Base-by-base conservation (phyloP, 208 protist species). In the Trypanosoma mega region DNA sequence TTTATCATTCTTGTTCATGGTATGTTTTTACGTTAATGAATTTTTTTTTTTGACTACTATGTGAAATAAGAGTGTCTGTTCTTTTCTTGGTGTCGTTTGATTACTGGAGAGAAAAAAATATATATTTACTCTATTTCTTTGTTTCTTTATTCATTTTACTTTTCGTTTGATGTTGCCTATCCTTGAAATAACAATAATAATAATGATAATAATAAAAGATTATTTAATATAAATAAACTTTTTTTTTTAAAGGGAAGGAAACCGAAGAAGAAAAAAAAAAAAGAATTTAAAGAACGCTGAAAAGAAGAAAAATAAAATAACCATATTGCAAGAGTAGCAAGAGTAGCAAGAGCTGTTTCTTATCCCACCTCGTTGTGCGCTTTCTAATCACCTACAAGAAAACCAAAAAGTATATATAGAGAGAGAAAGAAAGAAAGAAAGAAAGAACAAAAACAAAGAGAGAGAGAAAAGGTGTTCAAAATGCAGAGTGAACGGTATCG, bases 401-500 rank as follows among this genome's bases (percentile, higher is more conserved):
- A 39, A 12, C 6, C 34, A 39, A 39, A 6, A 16, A 12, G 34
- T 6, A 12, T 6, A 39, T 6, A 39, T 49, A 31, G 24, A 41
- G 39, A 36, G 39, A 16, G 24, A 23, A 2, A 37, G 18, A 16
- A 33, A 3, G 36, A 26, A 48, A 6, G 49, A 26, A 37, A 39
- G 29, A 62, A 23, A 37, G 41, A 52, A 43, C 1, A 52, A 41
- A 30, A 30, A 51, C 11, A 18, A 4, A 12, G 4, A 12, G 14
- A 51, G 14, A 30, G 2, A 51, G 8, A 45, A 37, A 31, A 45
- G 39, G 47, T 47, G 37, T 24, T 45, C 6, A 12, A 12, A 4
- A 24, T 48, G 16, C 53, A 61, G 18, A 50, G 54, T n/a, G 69
- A 76, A 18, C 51, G 54, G 31, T 72, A 73, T 39, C 60, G 53